These are phyloP conservation scores for Aspergillus ustus DNA, from an alignment of 2,329 filamentous ascomycete genomes.

Conservation along the genomic window DNA sequence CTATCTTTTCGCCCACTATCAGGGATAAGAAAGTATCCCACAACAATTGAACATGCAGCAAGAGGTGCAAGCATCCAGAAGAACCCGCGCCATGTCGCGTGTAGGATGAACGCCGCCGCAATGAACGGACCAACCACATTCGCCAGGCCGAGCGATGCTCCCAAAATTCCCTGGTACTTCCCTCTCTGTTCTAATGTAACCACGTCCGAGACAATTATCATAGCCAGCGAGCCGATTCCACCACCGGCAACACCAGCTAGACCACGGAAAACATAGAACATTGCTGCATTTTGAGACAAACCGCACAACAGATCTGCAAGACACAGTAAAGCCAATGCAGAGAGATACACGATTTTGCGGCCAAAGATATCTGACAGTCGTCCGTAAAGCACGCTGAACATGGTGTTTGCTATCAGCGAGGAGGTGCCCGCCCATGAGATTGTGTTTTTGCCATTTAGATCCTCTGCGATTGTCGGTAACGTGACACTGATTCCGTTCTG, in stretches of 20 bases:
- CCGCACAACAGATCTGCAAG: conserved; percentile 65
- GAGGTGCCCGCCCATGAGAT: conserved; percentile 75
- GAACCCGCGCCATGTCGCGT: conserved; percentile 51
- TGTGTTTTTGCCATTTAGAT: conserved; percentile 49
- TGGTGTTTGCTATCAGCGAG: conserved; percentile 69
- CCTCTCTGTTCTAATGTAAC: conserved; percentile 64
- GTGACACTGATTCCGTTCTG: conserved; percentile 61
- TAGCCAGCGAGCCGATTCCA: conserved; percentile 62
- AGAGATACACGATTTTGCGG: conserved; percentile 62
- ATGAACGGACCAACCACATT: conserved; percentile 55
- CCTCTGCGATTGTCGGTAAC: conserved; percentile 57
- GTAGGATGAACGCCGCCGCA: conserved; percentile 51
- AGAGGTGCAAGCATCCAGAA: conserved; percentile 60
- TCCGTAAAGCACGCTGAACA: conserved; percentile 69
- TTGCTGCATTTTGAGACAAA: conserved; percentile 58
- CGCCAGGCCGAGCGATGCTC: conserved; percentile 50
- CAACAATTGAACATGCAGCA: conserved; percentile 50
- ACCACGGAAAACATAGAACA: conserved; percentile 66
- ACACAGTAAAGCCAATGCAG: conserved; percentile 57
- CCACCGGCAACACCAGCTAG: conserved; percentile 66
- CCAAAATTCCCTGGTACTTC: conserved; percentile 57
- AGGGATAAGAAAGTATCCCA: conserved; percentile 58
- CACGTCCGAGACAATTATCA: conserved; percentile 67
- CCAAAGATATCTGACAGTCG: conserved; percentile 66
- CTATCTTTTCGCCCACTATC: conserved; percentile 54